Base-by-base conservation (phyloP, 2,329 filamentous ascomycete species). In the Hypoxylon sp. region DNA sequence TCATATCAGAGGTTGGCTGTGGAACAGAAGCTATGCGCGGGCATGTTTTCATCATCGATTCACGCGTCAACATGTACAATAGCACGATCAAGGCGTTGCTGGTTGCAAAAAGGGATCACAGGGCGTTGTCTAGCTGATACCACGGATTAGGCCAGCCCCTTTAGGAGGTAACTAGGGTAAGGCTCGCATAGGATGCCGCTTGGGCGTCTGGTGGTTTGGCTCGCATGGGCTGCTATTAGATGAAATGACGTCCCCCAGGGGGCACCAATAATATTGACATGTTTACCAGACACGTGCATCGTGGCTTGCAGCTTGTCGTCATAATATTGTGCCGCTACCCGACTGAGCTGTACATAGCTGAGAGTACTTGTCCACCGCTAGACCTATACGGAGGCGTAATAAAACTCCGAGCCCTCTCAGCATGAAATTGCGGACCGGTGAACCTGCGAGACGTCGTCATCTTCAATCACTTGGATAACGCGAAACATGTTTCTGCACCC, bases 11-110 rank as follows among this genome's bases (percentile, higher is more conserved):
- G 7, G 7, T 13, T 7, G 21, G 42, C 10, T 2, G 19, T 21
- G 54, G 54, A 35, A 35, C 19, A n/a, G 39, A 32, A 35, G 17
- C 42, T 35, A 17, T 11, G 15, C 11, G 52, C 21, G 15, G 21
- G 17, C 37, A n/a, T 21, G 21, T 15, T 44, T 35, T 56, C 2
- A 24, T n/a, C 19, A 11, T 55, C 27, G 19, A 35, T 35, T 42
- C 19, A 24, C 24, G 21, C 39, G 10, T 31, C n/a, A 24, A 8
- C 42, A 39, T 60, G 62, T 53, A 60, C 17, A 46, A n/a, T 32
- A 65, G 15, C 48, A 29, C 39, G 51, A 44, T 44, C 48, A 17
- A 61, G 62, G 62, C 56, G 62, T 65, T 61, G 17, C 6, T 27
- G 56, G 51, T 52, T 46, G 31, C 29, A 15, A 35, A 46, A 27